phyloP scores from a whole-genome alignment of 2,329 filamentous ascomycete genomes.

The Laburnicola sp. region DNA sequence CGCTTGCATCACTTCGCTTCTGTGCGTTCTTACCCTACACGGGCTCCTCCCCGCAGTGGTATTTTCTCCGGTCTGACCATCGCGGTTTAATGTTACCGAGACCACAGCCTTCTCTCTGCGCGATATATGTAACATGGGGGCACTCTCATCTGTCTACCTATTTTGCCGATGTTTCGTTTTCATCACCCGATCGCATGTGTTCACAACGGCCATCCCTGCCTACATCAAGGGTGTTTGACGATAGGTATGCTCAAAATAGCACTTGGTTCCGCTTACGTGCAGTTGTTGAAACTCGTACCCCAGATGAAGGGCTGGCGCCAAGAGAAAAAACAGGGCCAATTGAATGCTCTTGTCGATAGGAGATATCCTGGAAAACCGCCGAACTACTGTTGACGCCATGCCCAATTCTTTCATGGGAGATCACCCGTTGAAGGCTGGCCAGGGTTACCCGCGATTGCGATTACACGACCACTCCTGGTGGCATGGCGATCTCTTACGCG shows the following conservation, averaged over 20 bases:
- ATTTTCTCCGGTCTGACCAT: background rate
- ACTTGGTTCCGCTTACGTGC: slow-evolving; percentile 25
- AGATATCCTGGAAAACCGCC: slow-evolving; percentile 19
- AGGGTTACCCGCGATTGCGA: slow-evolving; percentile 13
- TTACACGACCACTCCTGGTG: slow-evolving; percentile 23
- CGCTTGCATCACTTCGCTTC: slow-evolving; percentile 2
- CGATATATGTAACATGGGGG: background rate
- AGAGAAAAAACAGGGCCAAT: slow-evolving; percentile 24
- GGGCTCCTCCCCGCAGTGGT: background rate
- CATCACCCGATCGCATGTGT: slow-evolving; percentile 10
- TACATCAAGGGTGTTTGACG: slow-evolving; percentile 4
- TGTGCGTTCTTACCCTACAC: slow-evolving; percentile 3
- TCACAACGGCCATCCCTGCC: slow-evolving; percentile 9
- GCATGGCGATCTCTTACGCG: slow-evolving; percentile 9
- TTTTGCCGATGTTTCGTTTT: slow-evolving; percentile 19
- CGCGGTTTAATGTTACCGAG: background rate
- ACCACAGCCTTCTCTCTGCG: background rate
- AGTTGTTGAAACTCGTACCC: slow-evolving; percentile 31
- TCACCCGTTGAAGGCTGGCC: slow-evolving; percentile 4
- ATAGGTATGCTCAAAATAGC: slow-evolving; percentile 38
- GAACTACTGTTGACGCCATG: slow-evolving; percentile 35
- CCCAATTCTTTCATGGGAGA: slow-evolving; percentile 26
- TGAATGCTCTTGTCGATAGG: slow-evolving; percentile 19
- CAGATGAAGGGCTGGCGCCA: slow-evolving; percentile 32
- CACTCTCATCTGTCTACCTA: slow-evolving; percentile 2